These are phyloP conservation scores for Rhodotorula sp. DNA, from an alignment of 1,284 basidiomycete species.

Conservation along the genomic window DNA sequence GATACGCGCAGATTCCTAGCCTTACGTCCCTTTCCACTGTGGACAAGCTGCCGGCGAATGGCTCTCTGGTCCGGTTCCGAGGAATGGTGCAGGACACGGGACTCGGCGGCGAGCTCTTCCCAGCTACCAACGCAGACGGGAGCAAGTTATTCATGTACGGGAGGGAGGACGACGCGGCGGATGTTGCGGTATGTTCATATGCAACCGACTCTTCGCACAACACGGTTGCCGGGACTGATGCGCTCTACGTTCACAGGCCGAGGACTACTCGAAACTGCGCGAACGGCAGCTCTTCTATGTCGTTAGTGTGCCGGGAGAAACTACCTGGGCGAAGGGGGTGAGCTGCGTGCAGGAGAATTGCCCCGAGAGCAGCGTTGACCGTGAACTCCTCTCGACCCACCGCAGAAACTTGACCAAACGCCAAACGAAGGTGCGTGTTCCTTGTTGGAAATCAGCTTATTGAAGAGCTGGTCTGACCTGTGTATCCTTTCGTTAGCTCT, in stretches of 20 bases:
- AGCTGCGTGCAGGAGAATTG: background rate
- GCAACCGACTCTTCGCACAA: background rate
- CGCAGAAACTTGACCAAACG: constrained; percentile 21
- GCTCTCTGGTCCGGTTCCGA: constrained; percentile 47
- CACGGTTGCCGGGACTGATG: background rate
- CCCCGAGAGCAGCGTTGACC: background rate
- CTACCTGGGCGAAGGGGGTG: constrained; percentile 44
- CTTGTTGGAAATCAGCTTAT: background rate
- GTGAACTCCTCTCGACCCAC: background rate
- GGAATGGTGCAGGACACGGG: constrained; percentile 51
- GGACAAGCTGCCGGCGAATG: constrained; percentile 10
- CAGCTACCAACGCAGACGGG: constrained; percentile 34
- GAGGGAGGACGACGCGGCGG: constrained; percentile 41
- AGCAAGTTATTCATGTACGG: constrained; percentile 35
- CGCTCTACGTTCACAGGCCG: constrained; percentile 10
- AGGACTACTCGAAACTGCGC: constrained; percentile 45
- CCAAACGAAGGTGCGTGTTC: constrained; percentile 3
- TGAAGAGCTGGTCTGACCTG: too few species aligned
- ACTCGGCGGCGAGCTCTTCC: constrained; percentile 48
- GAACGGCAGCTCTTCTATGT: constrained; percentile 49
- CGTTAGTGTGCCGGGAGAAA: constrained; percentile 48
- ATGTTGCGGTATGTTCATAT: constrained; percentile 1
- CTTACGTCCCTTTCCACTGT: constrained; percentile 23
- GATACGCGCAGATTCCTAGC: constrained; percentile 17
- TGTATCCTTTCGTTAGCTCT: background rate